A percentile compares a stretch with the other conserved stretches of the same genome.
phyloP scores from a whole-genome alignment of 2,329 filamentous ascomycete genomes.

The Didymella exigua region DNA sequence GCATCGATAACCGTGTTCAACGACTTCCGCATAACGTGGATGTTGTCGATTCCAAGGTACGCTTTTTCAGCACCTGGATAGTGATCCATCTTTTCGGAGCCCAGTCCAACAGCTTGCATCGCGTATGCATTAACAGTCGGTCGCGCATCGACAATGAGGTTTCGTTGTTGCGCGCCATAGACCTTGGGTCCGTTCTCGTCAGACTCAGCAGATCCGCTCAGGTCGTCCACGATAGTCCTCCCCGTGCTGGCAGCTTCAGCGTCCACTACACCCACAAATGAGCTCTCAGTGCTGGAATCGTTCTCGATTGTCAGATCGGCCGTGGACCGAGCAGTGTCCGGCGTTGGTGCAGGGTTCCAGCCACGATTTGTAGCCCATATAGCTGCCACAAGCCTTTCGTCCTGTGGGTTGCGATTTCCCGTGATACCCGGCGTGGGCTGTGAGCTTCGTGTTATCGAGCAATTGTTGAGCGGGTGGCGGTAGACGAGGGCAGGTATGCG shows the following conservation, averaged over 20 bases:
- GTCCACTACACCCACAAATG: slow-evolving; percentile 42
- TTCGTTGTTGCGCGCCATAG: slow-evolving; percentile 91
- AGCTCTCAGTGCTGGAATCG: slow-evolving; percentile 42
- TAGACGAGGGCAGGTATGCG: slow-evolving; percentile 91
- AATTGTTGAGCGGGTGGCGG: slow-evolving; percentile 95
- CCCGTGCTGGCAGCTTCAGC: slow-evolving; percentile 22
- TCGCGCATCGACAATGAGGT: slow-evolving; percentile 93
- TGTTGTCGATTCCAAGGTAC: slow-evolving; percentile 96
- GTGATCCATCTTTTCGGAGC: slow-evolving; percentile 97
- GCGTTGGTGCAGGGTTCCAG: slow-evolving; percentile 38
- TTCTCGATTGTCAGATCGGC: slow-evolving; percentile 45
- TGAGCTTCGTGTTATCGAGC: slow-evolving; percentile 92
- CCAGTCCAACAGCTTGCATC: slow-evolving; percentile 90
- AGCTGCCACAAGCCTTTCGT: slow-evolving; percentile 89
- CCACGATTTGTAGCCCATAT: slow-evolving; percentile 75
- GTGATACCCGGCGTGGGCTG: slow-evolving; percentile 88
- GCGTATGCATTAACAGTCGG: slow-evolving; percentile 93
- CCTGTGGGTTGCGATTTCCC: slow-evolving; percentile 89
- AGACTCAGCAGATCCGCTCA: slow-evolving; percentile 46
- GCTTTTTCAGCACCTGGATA: slow-evolving; percentile 91
- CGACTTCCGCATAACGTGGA: slow-evolving; percentile 95
- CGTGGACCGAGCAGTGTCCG: slow-evolving; percentile 23
- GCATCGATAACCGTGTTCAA: slow-evolving; percentile 86
- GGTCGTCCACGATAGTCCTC: slow-evolving; percentile 33
- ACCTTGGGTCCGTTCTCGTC: slow-evolving; percentile 53